phyloP scores from a whole-genome alignment of 2,329 filamentous ascomycete genomes.

The Colletotrichum tofieldiae region DNA sequence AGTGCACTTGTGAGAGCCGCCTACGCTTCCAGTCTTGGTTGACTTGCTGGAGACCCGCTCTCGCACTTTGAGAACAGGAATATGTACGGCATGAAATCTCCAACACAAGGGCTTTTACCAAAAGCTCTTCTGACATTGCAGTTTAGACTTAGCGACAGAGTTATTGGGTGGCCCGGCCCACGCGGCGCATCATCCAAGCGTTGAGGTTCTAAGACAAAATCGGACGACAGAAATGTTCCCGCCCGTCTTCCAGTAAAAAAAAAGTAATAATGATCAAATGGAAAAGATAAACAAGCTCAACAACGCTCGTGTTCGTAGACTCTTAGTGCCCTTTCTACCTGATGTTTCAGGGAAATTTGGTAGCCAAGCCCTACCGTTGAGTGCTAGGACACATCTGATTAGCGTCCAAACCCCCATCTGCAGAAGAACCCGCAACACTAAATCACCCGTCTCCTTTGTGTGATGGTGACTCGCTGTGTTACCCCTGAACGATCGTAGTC shows the following conservation, averaged over 20 bases:
- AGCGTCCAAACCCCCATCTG: constrained; percentile 6
- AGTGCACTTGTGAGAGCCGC: background rate
- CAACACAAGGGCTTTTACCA: background rate
- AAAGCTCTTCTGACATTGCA: background rate
- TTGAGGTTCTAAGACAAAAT: constrained; percentile 6
- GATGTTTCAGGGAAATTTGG: constrained; percentile 32
- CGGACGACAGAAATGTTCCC: constrained; percentile 24
- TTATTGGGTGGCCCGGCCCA: constrained; percentile 2
- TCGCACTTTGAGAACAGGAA: background rate
- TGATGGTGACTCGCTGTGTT: constrained; percentile 4
- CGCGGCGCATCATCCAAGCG: constrained; percentile 20
- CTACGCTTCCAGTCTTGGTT: background rate
- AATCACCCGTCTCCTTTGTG: background rate
- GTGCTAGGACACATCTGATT: constrained; percentile 19
- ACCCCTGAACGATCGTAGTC: constrained; percentile 26
- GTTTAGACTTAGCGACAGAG: background rate
- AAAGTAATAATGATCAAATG: background rate
- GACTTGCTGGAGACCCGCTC: background rate
- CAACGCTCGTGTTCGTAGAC: background rate
- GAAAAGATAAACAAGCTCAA: background rate
- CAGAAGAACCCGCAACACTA: background rate
- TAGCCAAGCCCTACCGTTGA: constrained; percentile 14
- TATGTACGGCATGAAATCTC: background rate
- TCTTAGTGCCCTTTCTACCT: background rate
- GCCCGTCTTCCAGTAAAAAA: background rate